Percentiles rank a stretch among this genome's conserved stretches.
phyloP scores from a whole-genome alignment of 2,329 filamentous ascomycete genomes.

The Biscogniauxia mediterranea region DNA sequence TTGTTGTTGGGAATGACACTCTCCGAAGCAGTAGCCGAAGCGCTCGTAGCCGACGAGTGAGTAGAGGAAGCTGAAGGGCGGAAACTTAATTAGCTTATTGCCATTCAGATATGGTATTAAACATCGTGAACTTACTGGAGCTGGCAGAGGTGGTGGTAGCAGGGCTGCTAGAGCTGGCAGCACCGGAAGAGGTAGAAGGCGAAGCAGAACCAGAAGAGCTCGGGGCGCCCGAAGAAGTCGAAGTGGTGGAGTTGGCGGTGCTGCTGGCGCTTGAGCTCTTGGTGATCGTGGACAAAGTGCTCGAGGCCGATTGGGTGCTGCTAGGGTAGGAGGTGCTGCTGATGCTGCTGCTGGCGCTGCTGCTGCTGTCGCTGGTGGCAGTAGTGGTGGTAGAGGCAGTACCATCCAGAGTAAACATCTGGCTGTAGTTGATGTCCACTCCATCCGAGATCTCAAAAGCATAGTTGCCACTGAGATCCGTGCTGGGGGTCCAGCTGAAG shows the following conservation, averaged over 20 bases:
- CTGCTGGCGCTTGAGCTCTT: constrained; percentile 3
- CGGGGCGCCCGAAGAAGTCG: neutral
- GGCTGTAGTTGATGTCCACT: constrained; percentile 43
- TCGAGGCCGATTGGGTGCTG: constrained; percentile 8
- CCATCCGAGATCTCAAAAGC: constrained; percentile 46
- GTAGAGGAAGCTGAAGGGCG: constrained; percentile 13
- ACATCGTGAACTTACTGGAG: constrained; percentile 14
- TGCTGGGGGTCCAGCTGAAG: constrained; percentile 39
- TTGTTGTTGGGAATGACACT: constrained; percentile 28
- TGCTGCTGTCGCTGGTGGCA: constrained; percentile 13
- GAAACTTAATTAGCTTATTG: constrained; percentile 6
- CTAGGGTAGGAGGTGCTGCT: constrained; percentile 6
- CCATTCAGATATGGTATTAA: neutral
- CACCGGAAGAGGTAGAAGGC: constrained; percentile 20
- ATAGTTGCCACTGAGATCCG: constrained; percentile 40
- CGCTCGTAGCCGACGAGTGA: constrained; percentile 7
- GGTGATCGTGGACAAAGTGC: constrained; percentile 11
- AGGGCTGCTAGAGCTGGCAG: constrained; percentile 16
- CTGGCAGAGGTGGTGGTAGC: constrained; percentile 7
- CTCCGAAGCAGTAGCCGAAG: constrained; percentile 13
- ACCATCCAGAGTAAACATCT: constrained; percentile 37
- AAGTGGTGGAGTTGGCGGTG: constrained; percentile 9
- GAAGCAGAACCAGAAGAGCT: constrained; percentile 3
- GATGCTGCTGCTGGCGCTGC: constrained; percentile 13
- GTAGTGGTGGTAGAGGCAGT: constrained; percentile 17